Evolutionary conservation across 2,329 filamentous ascomycete species (phyloP).

Genomic region (Fulvia fulva): DNA sequence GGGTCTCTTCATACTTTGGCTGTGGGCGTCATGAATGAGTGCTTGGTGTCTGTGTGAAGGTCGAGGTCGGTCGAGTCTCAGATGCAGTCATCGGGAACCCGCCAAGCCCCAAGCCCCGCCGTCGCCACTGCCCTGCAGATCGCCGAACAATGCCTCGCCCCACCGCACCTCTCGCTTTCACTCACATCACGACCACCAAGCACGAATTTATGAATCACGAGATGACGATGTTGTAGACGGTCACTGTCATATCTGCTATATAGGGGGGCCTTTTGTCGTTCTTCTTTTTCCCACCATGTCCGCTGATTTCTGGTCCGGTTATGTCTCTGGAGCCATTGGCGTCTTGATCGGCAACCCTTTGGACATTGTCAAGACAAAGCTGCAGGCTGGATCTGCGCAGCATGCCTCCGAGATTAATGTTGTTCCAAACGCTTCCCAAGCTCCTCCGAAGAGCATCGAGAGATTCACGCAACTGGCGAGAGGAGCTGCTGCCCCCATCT

Average conservation of each 20-base stretch:
- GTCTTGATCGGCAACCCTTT: conserved; percentile 88
- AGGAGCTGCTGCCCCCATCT: conserved; percentile 77
- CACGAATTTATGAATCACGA: neutral
- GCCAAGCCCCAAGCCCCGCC: neutral
- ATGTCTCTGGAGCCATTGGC: conserved; percentile 77
- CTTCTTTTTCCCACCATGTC: conserved; percentile 57
- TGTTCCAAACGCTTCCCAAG: neutral
- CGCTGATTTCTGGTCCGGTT: conserved; percentile 90
- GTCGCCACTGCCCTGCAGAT: neutral
- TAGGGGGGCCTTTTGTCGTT: neutral
- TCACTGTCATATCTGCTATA: neutral
- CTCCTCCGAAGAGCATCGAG: conserved; percentile 6
- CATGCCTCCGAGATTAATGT: neutral
- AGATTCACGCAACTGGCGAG: neutral
- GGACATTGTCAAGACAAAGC: conserved; percentile 63
- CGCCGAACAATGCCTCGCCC: neutral
- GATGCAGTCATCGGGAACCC: neutral
- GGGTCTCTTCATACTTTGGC: neutral
- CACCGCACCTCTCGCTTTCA: neutral
- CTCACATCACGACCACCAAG: neutral
- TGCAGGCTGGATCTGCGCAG: conserved; percentile 60
- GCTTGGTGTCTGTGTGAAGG: neutral
- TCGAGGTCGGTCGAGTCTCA: neutral
- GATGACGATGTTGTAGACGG: neutral
- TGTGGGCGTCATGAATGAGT: neutral